Base-by-base conservation (phyloP, 192 early-diverging fungal species). In the Coemansia sp. region DNA sequence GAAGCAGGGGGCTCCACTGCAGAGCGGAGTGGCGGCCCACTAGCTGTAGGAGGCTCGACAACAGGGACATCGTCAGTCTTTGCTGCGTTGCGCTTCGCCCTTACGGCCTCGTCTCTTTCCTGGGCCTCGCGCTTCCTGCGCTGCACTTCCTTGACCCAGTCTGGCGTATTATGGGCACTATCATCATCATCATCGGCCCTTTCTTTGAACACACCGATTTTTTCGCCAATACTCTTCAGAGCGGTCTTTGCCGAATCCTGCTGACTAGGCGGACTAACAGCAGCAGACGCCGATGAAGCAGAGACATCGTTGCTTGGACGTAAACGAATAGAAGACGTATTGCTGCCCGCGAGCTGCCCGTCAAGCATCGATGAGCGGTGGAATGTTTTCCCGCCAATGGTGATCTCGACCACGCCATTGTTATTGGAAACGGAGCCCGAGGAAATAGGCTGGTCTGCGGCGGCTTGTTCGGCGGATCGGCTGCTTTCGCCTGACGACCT, bases 101-200 rank as follows among this genome's bases (percentile, higher is more conserved):
- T 55, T 18, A 53, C 64, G 4, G 48, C 62, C 56, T 76, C 70
- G 43, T 73, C 71, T 51, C 67, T 68, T 35, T 81, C 67, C 33
- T 43, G 60, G 12, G 73, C 70, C 45, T 73, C 79, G 39, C 64
- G 79, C 71, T 76, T 82, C 5, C 75, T 67, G 44, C 75, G 67
- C 71, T 82, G 79, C n/a, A 77, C 79, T 52, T 82, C 79, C 68
- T 73, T 67, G 46, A 82, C 68, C 79, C 79, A 82, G 59, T 62
- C 70, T 0, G 79, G 79, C 53, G 62, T 62, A 26, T 38, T 43
- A 2, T n/a, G n/a, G n/a, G n/a, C n/a, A n/a, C 63, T 53, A 8
- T 57, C 75, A 33, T 68, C 66, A 16, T 61, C 23, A 12, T 30
- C 63, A 12, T 52, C 61, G 16, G 57, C 64, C 11, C n/a, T 26